Base-by-base conservation (phyloP, 768 basidiomycete genomes). In the Leucocoprinus leucothites region DNA sequence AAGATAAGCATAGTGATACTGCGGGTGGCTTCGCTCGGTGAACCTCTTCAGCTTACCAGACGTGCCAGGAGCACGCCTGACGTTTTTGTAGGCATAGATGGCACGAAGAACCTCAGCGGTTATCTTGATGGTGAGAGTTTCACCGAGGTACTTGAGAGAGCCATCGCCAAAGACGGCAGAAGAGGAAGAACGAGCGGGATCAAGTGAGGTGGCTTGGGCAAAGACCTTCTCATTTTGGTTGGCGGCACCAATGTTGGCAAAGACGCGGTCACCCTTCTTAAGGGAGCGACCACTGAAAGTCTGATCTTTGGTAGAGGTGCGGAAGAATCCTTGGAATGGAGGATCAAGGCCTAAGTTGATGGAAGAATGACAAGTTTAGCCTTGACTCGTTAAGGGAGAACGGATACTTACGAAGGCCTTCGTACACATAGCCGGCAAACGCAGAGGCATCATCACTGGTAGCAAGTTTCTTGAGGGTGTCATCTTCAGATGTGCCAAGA, bases 31-130 rank as follows among this genome's bases (percentile, higher is more conserved):
- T 2, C 61, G 58, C 51, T 82, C 76, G 48, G 72, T 64, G 75
- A 82, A 88, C 51, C 86, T 81, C 53, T 78, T 78, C 28, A 93
- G 79, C 11, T 53, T 60, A 0, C 91, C 91, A 4, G 87, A 89
- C 45, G 78, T 74, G 1, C 84, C 85, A 1, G 87, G 87, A 3
- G 82, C 88, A 45, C 87, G 85, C 34, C 78, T 74, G 43, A 92
- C 59, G 48, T 82, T 82, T 22, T 77, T 70, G 41, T 81, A 74
- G 34, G 75, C 75, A 57, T 84, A 84, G 21, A 92, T 70, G 3
- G 80, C 84, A 18, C 82, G 82, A n/a, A 92, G 69, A 14, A 83
- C 80, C 61, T 86, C 78, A 21, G 74, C 71, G 58, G 87, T 71
- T 51, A 85, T 76, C 79, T 82, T 86, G 24, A 81, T 66, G 1